Evolutionary conservation across 345 rosid genomes (phyloP), one percentile per base, ranked within the genome.

Genomic region (Durio zibethinus): DNA sequence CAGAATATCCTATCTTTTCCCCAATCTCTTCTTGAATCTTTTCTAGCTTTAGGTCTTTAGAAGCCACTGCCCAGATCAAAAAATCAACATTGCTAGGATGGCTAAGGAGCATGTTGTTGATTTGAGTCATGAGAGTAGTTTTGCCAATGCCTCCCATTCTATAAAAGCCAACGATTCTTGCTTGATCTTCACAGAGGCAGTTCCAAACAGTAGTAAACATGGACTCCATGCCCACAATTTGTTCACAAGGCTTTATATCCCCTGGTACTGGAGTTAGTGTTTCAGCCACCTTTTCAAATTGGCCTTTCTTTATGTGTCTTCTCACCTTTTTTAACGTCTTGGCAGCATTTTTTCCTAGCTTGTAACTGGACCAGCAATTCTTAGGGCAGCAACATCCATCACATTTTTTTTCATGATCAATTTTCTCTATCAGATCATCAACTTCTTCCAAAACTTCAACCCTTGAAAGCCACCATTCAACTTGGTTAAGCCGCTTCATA

Each of bases 251-350:
- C 62, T 9, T 57, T 57, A 25, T 5, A 57, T 57, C 62, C 10
- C 11, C 62, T n/a, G 11, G 62, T n/a, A 31, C 29, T 57, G 29
- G 77, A 43, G 48, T 74, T 14, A 82, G 82, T 64, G 80, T 82
- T 0, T 66, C 14, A 53, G 70, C 50, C 84, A 83, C 74, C 84
- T 81, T 57, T 57, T 57, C 75, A 83, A 54, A 48, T 77, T 21
- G 21, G 77, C 79, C 48, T 25, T 80, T 80, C 80, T 76, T 75
- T 85, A 77, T 85, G 79, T 57, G 29, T 23, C 4, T 57, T 25
- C 1, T 25, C 31, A 7, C 29, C 29, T 6, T 57, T 57, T 57
- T 57, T 10, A 23, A 25, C 29, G 7, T 21, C 60, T 54, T 20
- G 3, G 25, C 60, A 20, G 60, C 25, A 3, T 6, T 21, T 54